Percentiles rank a stretch among this genome's conserved stretches.
Evolutionary conservation across 2,329 filamentous ascomycete genomes (phyloP).

Genomic region (Ascosphaera acerosa): DNA sequence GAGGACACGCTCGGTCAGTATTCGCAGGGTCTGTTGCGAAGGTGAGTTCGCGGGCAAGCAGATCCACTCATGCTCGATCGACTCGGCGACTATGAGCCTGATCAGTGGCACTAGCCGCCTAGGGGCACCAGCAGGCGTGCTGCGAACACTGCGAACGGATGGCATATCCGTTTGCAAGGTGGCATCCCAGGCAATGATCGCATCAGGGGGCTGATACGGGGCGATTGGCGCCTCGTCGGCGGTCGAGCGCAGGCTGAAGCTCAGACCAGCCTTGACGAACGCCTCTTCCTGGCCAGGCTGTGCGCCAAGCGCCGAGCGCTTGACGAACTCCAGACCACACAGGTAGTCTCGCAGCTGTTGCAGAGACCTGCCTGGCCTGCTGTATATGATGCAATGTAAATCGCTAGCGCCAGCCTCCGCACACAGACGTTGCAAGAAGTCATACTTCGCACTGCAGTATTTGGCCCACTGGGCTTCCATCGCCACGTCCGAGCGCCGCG

Average conservation of each 20-base stretch:
- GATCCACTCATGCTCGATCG: conserved; percentile 20
- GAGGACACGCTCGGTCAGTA: conserved; percentile 14
- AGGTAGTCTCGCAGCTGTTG: conserved; percentile 20
- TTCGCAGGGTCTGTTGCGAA: conserved; percentile 12
- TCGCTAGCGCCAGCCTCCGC: conserved; percentile 13
- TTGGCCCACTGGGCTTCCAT: conserved; percentile 21
- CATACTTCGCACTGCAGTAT: conserved; percentile 23
- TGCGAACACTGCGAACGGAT: conserved; percentile 3
- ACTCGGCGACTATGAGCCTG: conserved; percentile 21
- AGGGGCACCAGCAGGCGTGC: neutral
- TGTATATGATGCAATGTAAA: conserved; percentile 17
- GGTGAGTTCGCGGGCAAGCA: conserved; percentile 18
- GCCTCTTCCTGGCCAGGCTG: conserved; percentile 2
- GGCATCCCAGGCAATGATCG: conserved; percentile 21
- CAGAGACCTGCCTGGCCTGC: conserved; percentile 13
- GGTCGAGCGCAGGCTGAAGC: conserved; percentile 14
- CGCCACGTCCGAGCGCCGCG: conserved; percentile 11
- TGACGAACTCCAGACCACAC: conserved; percentile 15
- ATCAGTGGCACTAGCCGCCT: conserved; percentile 17
- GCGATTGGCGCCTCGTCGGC: conserved; percentile 10
- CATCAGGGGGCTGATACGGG: conserved; percentile 13
- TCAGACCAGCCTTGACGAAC: conserved; percentile 13
- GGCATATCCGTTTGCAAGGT: conserved; percentile 17
- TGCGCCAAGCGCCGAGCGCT: neutral
- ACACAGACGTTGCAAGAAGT: conserved; percentile 19